Evolutionary conservation across 352 stramenopile species (phyloP).

Genomic region (Pythium grandisporangium): DNA sequence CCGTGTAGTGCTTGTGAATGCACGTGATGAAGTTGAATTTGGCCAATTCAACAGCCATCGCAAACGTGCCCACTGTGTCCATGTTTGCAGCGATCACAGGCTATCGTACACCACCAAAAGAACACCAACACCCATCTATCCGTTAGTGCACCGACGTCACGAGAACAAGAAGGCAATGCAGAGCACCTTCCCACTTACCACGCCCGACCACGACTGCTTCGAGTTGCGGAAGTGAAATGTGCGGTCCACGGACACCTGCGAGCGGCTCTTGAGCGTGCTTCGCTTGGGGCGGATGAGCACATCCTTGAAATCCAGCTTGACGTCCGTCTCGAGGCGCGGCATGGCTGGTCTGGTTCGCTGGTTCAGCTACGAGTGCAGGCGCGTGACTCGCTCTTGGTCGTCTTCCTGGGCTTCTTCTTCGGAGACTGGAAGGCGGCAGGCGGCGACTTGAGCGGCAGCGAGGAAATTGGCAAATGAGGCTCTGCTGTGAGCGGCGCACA

Average conservation of each 20-base stretch:
- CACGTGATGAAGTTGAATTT: conserved; percentile 84
- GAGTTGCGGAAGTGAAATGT: conserved; percentile 74
- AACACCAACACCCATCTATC: background rate
- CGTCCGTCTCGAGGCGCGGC: conserved; percentile 84
- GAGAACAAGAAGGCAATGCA: background rate
- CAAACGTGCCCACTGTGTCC: conserved; percentile 90
- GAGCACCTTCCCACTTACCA: conserved; percentile 40
- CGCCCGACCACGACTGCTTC: conserved; percentile 59
- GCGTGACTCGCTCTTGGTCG: background rate
- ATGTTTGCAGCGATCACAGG: conserved; percentile 90
- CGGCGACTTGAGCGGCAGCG: conserved; percentile 7
- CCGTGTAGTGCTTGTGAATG: conserved; percentile 87
- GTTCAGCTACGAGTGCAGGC: no score
- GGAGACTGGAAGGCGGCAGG: background rate
- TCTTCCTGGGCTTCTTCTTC: background rate
- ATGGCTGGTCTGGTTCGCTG: conserved; percentile 22
- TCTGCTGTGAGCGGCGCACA: no score
- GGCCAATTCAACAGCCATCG: conserved; percentile 73
- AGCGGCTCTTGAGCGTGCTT: conserved; percentile 84
- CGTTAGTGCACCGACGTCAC: background rate
- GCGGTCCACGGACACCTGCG: conserved; percentile 67
- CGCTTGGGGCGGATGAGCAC: conserved; percentile 92
- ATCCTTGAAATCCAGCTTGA: conserved; percentile 92
- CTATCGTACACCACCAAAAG: conserved; percentile 7
- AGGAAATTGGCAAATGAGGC: conserved; percentile 19